Evolutionary conservation across 495 filamentous ascomycete species (phyloP).

Genomic region (Podospora conica): DNA sequence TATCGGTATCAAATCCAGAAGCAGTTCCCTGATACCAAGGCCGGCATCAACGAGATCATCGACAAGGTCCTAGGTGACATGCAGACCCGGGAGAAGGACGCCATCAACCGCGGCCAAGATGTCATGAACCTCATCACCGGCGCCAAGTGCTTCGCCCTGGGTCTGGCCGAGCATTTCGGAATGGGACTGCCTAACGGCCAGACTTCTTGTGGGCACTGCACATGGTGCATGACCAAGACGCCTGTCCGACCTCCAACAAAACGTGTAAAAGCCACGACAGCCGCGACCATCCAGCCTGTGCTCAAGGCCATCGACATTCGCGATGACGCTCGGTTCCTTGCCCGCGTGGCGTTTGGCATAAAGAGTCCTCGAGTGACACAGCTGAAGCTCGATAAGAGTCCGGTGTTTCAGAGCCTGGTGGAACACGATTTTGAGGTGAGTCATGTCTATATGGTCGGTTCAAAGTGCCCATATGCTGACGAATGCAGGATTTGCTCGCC

Average conservation of each 20-base stretch:
- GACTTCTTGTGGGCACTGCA: constrained; percentile 47
- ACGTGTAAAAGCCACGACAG: constrained; percentile 27
- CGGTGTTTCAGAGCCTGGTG: constrained; percentile 46
- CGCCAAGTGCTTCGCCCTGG: constrained; percentile 38
- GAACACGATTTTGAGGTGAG: constrained; percentile 44
- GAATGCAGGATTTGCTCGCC: constrained; percentile 5
- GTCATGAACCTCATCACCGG: constrained; percentile 47
- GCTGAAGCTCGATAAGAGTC: constrained; percentile 37
- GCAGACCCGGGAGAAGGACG: constrained; percentile 42
- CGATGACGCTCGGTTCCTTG: constrained; percentile 52
- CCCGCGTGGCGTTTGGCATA: constrained; percentile 53
- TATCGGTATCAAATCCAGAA: constrained; percentile 45
- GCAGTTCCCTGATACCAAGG: constrained; percentile 33
- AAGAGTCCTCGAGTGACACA: constrained; percentile 43
- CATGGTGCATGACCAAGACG: constrained; percentile 41
- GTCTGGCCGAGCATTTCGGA: constrained; percentile 51
- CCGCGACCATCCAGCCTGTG: constrained; percentile 30
- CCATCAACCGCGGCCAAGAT: constrained; percentile 39
- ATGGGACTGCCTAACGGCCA: constrained; percentile 38
- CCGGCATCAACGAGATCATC: constrained; percentile 34
- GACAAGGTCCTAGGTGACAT: constrained; percentile 43
- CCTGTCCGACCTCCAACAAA: constrained; percentile 29
- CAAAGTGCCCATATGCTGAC: not conserved
- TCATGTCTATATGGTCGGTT: not conserved
- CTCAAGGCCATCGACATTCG: constrained; percentile 33